Base-by-base conservation (phyloP, 176 grass and related monocot genomes). In the Hyparrhenia diplandra region DNA sequence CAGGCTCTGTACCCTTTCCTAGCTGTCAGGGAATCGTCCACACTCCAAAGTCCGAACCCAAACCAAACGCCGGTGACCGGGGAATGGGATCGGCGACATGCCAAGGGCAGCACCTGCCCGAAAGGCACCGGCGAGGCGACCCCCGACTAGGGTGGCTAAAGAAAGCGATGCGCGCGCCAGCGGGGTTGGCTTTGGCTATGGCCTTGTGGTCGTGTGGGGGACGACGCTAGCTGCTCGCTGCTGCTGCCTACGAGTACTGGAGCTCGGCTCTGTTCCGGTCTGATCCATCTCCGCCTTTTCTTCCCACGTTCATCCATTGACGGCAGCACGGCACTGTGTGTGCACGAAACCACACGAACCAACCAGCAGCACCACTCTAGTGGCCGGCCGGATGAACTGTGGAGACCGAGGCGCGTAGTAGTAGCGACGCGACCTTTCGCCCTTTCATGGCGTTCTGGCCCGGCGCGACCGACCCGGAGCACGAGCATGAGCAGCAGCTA, bases 81-180 rank as follows among this genome's bases (percentile, higher is more conserved):
- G 46, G 16, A 67, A 52, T 4, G 81, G 59, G 70, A 30, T 34
- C n/a, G 73, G 64, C 43, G 36, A 23, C 73, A 60, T 45, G 73
- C 62, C 76, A 11, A 68, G 57, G 43, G 80, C 79, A 57, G 71
- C 80, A 78, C 75, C 81, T 84, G 87, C 86, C 39, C 54, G 13
- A 85, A 84, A 85, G 77, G 52, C 23, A 13, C 41, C 69, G 69
- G 23, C 69, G 63, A 41, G 4, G 4, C 45, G 45, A 49, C 42
- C 42, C 60, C 17, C 30, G 7, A 17, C 24, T 13, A 23, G 40
- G 64, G 65, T 31, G 34, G 25, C 51, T 76, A 72, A 72, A 11
- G 82, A 76, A 64, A 80, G 77, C 64, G 70, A 70, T 11, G 81
- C 80, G n/a, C 8, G 41, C 39, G 25, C 9, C n/a, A n/a, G n/a